A percentile compares a stretch with the other conserved stretches of the same genome.
Conservation (phyloP, 2,329 filamentous ascomycete species). For the Penicillium sp. region DNA sequence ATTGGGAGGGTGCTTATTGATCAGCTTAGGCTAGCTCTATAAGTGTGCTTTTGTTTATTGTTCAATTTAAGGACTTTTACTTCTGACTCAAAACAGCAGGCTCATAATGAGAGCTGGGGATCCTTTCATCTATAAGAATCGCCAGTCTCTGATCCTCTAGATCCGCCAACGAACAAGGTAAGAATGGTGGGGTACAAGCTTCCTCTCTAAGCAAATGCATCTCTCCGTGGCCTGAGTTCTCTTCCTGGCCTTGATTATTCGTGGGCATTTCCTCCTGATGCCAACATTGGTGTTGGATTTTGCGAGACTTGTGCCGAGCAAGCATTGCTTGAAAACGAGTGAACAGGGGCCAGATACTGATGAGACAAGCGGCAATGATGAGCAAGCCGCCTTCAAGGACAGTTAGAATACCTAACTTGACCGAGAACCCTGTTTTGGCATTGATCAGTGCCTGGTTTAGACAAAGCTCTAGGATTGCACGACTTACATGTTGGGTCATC, state of each 20-base stretch:
- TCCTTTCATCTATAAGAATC: slow-evolving; percentile 2
- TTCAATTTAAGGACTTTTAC: slow-evolving; percentile 3
- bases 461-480: neutral
- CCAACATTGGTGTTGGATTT: slow-evolving; percentile 10
- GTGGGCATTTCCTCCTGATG: slow-evolving; percentile 1
- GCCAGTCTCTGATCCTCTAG: slow-evolving; percentile 18
- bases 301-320: neutral
- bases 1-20: no score
- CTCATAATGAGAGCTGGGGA: neutral
- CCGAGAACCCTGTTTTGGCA: slow-evolving; percentile 9
- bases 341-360: slow-evolving; percentile 19
- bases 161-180: slow-evolving; percentile 15
- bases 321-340: neutral
- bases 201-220: neutral
- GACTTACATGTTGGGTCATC: slow-evolving; percentile 18
- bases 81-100: neutral
- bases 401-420: slow-evolving; percentile 12
- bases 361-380: slow-evolving; percentile 19
- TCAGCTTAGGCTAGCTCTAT: no score
- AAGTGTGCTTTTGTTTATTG: slow-evolving; percentile 1
- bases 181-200: neutral
- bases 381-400: slow-evolving; percentile 16
- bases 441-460: neutral
- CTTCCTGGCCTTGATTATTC: neutral
- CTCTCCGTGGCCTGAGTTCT: neutral